Conservation (phyloP, 2,329 filamentous ascomycete genomes). For the Botrytis cinerea region DNA sequence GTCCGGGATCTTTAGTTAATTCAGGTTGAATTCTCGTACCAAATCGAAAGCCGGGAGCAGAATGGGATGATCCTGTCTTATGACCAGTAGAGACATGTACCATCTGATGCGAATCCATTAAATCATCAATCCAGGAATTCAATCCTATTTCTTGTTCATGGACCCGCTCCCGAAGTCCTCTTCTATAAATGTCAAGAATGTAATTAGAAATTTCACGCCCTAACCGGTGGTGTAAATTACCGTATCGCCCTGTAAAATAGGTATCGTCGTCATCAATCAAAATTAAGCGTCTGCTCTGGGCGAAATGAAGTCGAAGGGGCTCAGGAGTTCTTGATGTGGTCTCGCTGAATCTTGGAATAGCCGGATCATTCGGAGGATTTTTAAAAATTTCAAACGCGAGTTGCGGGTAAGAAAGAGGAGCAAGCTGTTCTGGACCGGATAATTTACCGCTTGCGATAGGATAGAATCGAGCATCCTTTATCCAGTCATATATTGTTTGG, state of each 20-base stretch:
- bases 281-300: neutral
- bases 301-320: neutral
- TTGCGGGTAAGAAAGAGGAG: slow-evolving; percentile 49
- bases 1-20: neutral
- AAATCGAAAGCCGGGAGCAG: neutral
- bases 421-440: slow-evolving; percentile 50
- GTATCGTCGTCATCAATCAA: too few species aligned
- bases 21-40: neutral
- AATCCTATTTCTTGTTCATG: neutral
- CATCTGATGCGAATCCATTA: neutral
- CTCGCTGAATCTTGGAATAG: neutral
- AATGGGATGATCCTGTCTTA: neutral
- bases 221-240: neutral
- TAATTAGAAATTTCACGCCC: rapidly evolving
- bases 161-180: neutral
- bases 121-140: neutral
- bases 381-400: slow-evolving; percentile 47
- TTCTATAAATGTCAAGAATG: neutral
- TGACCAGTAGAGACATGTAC: neutral
- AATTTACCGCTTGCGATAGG: slow-evolving; percentile 34
- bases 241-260: too few species aligned
- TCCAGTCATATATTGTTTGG: slow-evolving; percentile 59
- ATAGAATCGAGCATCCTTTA: slow-evolving; percentile 53
- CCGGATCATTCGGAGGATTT: neutral
- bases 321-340: neutral